Percentiles rank a stretch among this genome's conserved stretches.
phyloP scores from a whole-genome alignment of 2,329 filamentous ascomycete genomes.

The Fusarium equiseti region DNA sequence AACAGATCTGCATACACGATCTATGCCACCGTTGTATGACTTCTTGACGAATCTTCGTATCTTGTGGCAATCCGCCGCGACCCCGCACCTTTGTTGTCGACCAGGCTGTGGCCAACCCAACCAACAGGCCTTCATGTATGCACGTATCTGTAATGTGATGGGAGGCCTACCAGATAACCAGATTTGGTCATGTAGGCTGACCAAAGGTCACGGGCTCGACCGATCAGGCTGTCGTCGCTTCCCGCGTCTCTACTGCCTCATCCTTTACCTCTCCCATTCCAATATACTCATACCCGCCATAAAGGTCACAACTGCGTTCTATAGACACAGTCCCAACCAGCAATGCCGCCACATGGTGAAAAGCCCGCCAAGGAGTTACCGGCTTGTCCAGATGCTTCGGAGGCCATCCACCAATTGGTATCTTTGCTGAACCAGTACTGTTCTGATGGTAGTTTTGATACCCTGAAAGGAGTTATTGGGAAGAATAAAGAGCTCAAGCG shows the following conservation, averaged over 20 bases:
- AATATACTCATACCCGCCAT: too few species aligned
- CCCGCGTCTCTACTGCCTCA: not conserved
- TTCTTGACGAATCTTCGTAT: not conserved
- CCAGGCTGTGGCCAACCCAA: not conserved
- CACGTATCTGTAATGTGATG: not conserved
- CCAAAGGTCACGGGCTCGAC: not conserved
- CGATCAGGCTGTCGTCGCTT: not conserved
- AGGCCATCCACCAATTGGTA: too few species aligned
- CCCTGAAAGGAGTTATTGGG: too few species aligned
- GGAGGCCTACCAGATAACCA: conserved; percentile 1
- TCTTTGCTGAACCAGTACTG: too few species aligned
- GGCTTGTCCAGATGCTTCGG: too few species aligned
- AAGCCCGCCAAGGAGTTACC: too few species aligned
- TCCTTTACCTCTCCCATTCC: not conserved
- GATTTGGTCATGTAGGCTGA: not conserved
- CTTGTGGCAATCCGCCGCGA: not conserved
- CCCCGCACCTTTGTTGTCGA: not conserved
- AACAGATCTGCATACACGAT: not conserved
- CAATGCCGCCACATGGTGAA: too few species aligned
- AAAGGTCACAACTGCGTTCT: too few species aligned
- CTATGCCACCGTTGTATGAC: not conserved
- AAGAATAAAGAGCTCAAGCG: too few species aligned
- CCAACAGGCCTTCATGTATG: not conserved
- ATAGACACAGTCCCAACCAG: too few species aligned
- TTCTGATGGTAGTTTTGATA: too few species aligned